Conservation (phyloP, 352 stramenopile genomes). For the Phytophthora chlamydospora region DNA sequence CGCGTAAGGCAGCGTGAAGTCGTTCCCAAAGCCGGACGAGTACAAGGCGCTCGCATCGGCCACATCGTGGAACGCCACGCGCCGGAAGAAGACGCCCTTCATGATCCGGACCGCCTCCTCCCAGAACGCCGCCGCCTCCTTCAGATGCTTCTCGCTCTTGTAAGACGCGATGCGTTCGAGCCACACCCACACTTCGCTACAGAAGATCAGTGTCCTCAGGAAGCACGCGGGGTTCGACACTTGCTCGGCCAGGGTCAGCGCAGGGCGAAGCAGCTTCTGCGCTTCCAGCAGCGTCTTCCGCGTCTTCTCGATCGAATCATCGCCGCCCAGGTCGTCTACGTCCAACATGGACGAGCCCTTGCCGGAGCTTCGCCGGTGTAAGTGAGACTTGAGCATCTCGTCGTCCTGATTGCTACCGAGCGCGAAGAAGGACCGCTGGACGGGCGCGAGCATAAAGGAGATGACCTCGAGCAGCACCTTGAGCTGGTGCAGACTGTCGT, state of each 20-base stretch:
- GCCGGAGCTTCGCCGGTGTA: slow-evolving; percentile 39
- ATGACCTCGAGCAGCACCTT: slow-evolving; percentile 80
- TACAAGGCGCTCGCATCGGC: slow-evolving; percentile 35
- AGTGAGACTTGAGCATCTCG: slow-evolving; percentile 55
- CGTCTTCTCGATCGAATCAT: slow-evolving; percentile 69
- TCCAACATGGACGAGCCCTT: slow-evolving; percentile 31
- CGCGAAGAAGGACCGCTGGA: slow-evolving; percentile 74
- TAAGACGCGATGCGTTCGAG: slow-evolving; percentile 77
- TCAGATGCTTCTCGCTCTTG: slow-evolving; percentile 79
- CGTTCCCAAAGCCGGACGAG: slow-evolving; percentile 35
- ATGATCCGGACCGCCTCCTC: slow-evolving; percentile 79
- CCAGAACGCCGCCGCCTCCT: slow-evolving; percentile 79
- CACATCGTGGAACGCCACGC: slow-evolving; percentile 70
- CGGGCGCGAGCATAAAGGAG: slow-evolving; percentile 64
- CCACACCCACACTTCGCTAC: slow-evolving; percentile 80
- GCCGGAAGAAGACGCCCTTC: slow-evolving; percentile 80
- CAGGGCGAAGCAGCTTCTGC: slow-evolving; percentile 71
- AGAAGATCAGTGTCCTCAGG: slow-evolving; percentile 64
- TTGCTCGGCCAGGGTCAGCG: slow-evolving; percentile 70
- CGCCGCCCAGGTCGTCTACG: slow-evolving; percentile 36
- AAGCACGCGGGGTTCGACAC: slow-evolving; percentile 63
- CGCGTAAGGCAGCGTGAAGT: slow-evolving; percentile 34
- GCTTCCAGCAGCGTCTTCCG: slow-evolving; percentile 63
- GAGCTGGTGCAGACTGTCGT: slow-evolving; percentile 75
- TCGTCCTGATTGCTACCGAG: slow-evolving; percentile 74